These are phyloP conservation scores for Curvularia sp. DNA, from an alignment of 2,329 filamentous ascomycete species.

Conservation along the genomic window DNA sequence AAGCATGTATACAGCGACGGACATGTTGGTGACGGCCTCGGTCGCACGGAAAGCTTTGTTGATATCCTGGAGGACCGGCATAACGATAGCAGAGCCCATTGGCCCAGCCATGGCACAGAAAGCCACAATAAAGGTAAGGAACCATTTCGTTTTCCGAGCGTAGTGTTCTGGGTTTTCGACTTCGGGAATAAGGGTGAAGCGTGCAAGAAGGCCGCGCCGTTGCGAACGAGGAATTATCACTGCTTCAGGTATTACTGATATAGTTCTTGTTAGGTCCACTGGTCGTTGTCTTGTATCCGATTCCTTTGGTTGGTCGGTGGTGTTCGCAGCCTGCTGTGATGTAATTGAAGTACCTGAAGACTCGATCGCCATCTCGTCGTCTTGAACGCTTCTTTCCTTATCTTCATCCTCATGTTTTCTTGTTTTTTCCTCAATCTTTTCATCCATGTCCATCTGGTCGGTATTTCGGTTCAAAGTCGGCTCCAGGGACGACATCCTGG, in stretches of 20 bases:
- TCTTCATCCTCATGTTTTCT: too few species aligned
- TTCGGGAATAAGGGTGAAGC: conserved; percentile 76
- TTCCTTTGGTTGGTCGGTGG: conserved; percentile 1
- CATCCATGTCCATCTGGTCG: conserved; percentile 1
- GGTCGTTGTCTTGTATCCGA: conserved; percentile 20
- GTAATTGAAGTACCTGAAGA: conserved; percentile 34
- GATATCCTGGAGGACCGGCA: conserved; percentile 58
- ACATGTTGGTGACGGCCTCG: conserved; percentile 49
- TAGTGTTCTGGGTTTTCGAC: conserved; percentile 79
- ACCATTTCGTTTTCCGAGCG: conserved; percentile 78
- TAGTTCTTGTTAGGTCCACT: conserved; percentile 34
- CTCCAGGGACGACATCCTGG: conserved; percentile 2
- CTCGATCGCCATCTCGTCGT: conserved; percentile 32
- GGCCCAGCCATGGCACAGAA: conserved; percentile 79
- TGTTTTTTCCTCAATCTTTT: background rate
- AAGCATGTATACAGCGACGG: conserved; percentile 52
- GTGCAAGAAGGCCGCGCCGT: conserved; percentile 75
- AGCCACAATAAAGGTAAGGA: conserved; percentile 78
- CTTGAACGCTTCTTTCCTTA: background rate
- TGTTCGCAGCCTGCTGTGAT: conserved; percentile 25
- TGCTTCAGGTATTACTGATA: conserved; percentile 49
- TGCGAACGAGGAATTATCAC: conserved; percentile 59
- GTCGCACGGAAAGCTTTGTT: conserved; percentile 41
- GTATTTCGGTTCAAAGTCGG: background rate
- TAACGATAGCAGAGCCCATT: conserved; percentile 83